A percentile compares a stretch with the other conserved stretches of the same genome.
These are phyloP conservation scores for Keithomyces neogunnii DNA, from an alignment of 2,329 filamentous ascomycete species.

Conservation along the genomic window DNA sequence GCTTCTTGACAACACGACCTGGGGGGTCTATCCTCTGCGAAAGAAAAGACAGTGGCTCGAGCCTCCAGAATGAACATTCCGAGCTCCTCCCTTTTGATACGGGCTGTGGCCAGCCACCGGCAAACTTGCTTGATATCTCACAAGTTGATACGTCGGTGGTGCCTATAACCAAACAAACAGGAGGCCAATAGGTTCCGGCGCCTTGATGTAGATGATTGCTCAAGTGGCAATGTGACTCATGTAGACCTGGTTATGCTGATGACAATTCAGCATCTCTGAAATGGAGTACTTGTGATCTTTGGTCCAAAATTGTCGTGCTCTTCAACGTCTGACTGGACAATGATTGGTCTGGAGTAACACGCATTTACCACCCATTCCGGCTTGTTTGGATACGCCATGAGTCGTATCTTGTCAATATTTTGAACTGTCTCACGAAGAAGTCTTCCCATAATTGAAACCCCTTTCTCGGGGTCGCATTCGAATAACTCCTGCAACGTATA, in stretches of 20 bases:
- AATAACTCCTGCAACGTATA: conserved; percentile 12
- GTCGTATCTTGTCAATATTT: conserved; percentile 31
- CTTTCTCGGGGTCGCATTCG: conserved; percentile 10
- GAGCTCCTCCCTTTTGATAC: background rate
- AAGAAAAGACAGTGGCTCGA: background rate
- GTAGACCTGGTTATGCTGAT: conserved; percentile 38
- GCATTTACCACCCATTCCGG: conserved; percentile 35
- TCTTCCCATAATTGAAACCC: conserved; percentile 56
- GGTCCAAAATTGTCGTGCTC: conserved; percentile 55
- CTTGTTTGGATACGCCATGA: conserved; percentile 38
- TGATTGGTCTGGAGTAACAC: conserved; percentile 51
- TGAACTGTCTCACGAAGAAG: conserved; percentile 52
- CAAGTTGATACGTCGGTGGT: conserved; percentile 66
- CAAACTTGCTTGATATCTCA: conserved; percentile 29
- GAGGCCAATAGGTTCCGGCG: conserved; percentile 52
- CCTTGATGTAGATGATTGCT: conserved; percentile 58
- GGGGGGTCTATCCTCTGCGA: too few relatives aligned
- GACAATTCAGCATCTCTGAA: conserved; percentile 47
- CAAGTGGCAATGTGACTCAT: conserved; percentile 55
- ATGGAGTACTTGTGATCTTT: conserved; percentile 58
- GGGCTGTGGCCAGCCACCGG: background rate
- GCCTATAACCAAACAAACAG: conserved; percentile 58
- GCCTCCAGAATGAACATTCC: conserved; percentile 1
- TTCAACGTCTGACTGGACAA: conserved; percentile 36
- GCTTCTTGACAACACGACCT: too few relatives aligned